These are phyloP conservation scores for Cordyceps pruinosa DNA, from an alignment of 2,329 filamentous ascomycete genomes.

Conservation along the genomic window DNA sequence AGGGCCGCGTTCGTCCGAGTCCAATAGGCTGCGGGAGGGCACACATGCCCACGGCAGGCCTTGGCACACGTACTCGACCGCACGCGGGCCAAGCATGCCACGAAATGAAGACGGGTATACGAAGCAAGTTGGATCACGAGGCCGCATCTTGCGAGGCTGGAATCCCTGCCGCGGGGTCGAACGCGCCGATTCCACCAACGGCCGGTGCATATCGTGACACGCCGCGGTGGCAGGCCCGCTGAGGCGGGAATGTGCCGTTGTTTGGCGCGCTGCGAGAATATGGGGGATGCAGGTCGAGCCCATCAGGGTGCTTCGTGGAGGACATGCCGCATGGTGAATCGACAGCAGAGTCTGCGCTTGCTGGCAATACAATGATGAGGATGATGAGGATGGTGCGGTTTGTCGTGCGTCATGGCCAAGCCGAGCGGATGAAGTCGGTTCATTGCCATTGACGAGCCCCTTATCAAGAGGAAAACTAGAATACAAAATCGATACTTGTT, in stretches of 20 bases:
- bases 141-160: slow-evolving; percentile 2
- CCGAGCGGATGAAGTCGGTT: neutral
- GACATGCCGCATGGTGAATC: neutral
- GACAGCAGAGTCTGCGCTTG: neutral
- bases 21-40: neutral
- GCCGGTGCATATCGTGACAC: neutral
- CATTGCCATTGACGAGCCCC: neutral
- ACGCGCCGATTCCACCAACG: slow-evolving; percentile 1
- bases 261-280: neutral
- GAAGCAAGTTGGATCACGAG: slow-evolving; percentile 1
- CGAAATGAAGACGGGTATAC: neutral
- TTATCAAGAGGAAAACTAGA: neutral
- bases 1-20: neutral
- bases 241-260: neutral
- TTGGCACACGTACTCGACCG: neutral
- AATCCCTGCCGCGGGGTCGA: neutral
- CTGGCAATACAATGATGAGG: neutral
- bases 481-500: neutral
- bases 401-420: neutral
- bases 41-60: neutral
- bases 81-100: neutral
- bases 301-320: neutral
- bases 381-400: neutral
- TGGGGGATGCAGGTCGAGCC: neutral
- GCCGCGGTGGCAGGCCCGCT: neutral